phyloP scores from a whole-genome alignment of 352 stramenopile species.

The Phytophthora fragariaefolia region DNA sequence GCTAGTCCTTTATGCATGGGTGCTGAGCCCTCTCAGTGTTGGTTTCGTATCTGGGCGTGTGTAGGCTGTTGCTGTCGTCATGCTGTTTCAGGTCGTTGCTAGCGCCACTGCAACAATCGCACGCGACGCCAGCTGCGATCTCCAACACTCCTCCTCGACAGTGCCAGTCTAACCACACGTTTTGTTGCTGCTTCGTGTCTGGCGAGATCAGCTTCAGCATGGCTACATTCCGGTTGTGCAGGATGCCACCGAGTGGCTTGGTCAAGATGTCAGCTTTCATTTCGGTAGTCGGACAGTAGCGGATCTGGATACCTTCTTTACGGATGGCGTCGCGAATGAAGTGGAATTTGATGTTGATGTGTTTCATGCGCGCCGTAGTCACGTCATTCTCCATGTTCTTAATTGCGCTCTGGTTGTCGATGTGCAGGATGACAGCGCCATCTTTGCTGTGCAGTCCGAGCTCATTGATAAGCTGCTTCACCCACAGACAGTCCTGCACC shows the following conservation, averaged over 20 bases:
- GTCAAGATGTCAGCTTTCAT: slow-evolving; percentile 9
- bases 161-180: neutral
- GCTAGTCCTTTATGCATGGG: neutral
- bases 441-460: slow-evolving; percentile 2
- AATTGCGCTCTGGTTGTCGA: slow-evolving; percentile 25
- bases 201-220: neutral
- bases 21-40: neutral
- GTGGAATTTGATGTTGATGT: slow-evolving; percentile 31
- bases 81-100: too few relatives aligned
- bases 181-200: neutral
- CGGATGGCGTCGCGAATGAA: slow-evolving; percentile 19
- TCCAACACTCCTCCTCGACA: slow-evolving; percentile 9
- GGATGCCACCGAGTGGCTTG: neutral
- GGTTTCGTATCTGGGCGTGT: neutral
- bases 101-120: too few relatives aligned
- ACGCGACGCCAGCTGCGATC: neutral
- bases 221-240: neutral
- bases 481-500: slow-evolving; percentile 18
- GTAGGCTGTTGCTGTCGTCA: neutral
- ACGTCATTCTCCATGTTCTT: slow-evolving; percentile 18
- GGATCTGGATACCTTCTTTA: neutral
- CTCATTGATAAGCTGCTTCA: slow-evolving; percentile 7
- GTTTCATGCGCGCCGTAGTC: slow-evolving; percentile 9
- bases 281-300: slow-evolving; percentile 11
- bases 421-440: neutral